Conservation (phyloP, 202 grass and related monocot species). For the Eragrostis tef region DNA sequence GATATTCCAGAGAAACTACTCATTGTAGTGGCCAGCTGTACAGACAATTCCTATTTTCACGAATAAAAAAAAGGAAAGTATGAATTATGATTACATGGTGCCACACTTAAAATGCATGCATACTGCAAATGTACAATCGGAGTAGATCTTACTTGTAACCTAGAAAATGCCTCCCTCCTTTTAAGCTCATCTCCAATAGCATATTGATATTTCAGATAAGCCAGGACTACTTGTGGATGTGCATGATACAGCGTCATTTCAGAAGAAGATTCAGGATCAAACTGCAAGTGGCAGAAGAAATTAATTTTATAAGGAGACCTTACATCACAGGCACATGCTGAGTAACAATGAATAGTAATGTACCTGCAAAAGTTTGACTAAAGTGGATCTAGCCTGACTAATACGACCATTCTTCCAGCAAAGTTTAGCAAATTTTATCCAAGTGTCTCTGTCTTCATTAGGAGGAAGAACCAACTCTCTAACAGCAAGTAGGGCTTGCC, state of each 20-base stretch:
- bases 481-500: constrained; percentile 91
- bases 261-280: constrained; percentile 86
- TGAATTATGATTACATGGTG: constrained; percentile 13
- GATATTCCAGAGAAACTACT: constrained; percentile 52
- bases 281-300: constrained; percentile 54
- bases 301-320: constrained; percentile 9
- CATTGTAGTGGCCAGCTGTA: constrained; percentile 63
- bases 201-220: constrained; percentile 94
- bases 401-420: constrained; percentile 91
- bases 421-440: constrained; percentile 98
- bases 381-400: constrained; percentile 95
- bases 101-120: constrained; percentile 11
- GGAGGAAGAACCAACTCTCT: constrained; percentile 98
- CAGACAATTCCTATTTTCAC: constrained; percentile 71
- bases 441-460: constrained; percentile 91
- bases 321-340: not conserved
- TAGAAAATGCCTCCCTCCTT: constrained; percentile 80
- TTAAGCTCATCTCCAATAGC: constrained; percentile 87
- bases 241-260: constrained; percentile 68
- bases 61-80: constrained; percentile 26
- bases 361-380: constrained; percentile 95
- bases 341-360: constrained; percentile 11
- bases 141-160: constrained; percentile 69
- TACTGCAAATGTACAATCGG: constrained; percentile 9
- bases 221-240: constrained; percentile 85